Base-by-base conservation (phyloP, 2,329 filamentous ascomycete genomes). In the Hysterium pulicare region DNA sequence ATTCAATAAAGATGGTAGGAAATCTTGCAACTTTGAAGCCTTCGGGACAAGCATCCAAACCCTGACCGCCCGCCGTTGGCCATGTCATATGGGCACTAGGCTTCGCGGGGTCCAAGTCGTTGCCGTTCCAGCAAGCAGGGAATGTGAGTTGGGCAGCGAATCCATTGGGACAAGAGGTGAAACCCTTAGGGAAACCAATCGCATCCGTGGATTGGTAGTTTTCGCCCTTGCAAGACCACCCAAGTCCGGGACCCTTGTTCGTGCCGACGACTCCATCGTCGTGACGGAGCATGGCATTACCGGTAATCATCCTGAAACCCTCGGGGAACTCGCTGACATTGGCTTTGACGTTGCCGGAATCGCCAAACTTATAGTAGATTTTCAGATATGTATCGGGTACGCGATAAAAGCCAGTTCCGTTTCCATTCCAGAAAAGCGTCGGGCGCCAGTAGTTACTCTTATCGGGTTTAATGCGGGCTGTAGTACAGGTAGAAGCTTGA, bases 81-180 rank as follows among this genome's bases (percentile, higher is more conserved):
- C 72, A 75, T 8, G 73, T 58, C 61, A 66, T 65, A 47, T 67
- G 64, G 13, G 59, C 62, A 13, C 36, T 46, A 17, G 63, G 59
- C 26, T 59, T 58, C 33, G 55, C 53, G 16, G 59, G 58, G 31
- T 68, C 53, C 32, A 66, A 46, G 17, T 53, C 47, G 34, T 64
- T 28, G 23, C 64, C 64, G 42, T 66, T 67, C 64, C 64, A 68
- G 54, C 64, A 68, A 13, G 55, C 51, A 5, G 64, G 64, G 48
- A 67, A 67, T 10, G 59, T 66, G 19, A 66, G 51, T 36, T 67
- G 57, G 17, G 58, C 49, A 13, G 62, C 57, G 16, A 68, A 54
- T 7, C 65, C 65, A 28, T 59, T 55, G n/a, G 51, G 46, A 52
- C 65, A 68, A 34, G 62, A 61, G 28, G 56, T 60, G 49, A 68